Evolutionary conservation across 306 rosid species (phyloP), one percentile per base, ranked within the genome.

Genomic region (Cucurbita moschata): DNA sequence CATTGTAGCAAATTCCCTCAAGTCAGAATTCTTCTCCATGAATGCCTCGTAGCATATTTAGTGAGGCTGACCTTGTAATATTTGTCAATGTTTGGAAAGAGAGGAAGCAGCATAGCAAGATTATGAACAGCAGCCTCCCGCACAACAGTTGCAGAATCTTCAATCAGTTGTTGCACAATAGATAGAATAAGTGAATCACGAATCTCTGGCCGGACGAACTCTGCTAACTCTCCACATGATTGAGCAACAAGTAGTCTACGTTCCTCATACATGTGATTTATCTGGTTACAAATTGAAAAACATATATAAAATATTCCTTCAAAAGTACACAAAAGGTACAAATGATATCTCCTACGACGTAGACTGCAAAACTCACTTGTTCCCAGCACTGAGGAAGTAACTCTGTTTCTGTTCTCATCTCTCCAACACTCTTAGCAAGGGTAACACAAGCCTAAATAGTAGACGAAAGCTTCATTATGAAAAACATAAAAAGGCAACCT

Each of bases 21-120:
- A 85, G 96, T 94, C 95, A 94, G 96, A 90, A 91, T 85, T 89
- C 97, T 88, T 89, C 96, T 94, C 96, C 96, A 91, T 86, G 96
- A 91, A 84, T 90, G 96, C 97, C 97, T 91, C 96, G 91, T 91
- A 91, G 95, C 99, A 89, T 86, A 86, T 90, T 83, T 91, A 95
- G 96, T 95, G 97, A 89, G 89, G 99, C 99, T 91, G 97, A 94
- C 99, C 99, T 94, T 94, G 99, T 89, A 91, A 94, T 91, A 94
- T 88, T 94, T 94, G 80, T 91, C 99, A 82, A 71, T 80, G 87
- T 86, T 87, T 8, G 99, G 99, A 73, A 91, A 94, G 81, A 85
- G 92, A 21, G 96, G 96, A 72, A 94, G 97, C 87, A 94, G 88
- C 92, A 91, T 62, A 59, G 99, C 96, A 81, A 94, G 96, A 91